A percentile compares a stretch with the other conserved stretches of the same genome.
Conservation (phyloP, 2,329 filamentous ascomycete species). For the Coniochaeta sp. region DNA sequence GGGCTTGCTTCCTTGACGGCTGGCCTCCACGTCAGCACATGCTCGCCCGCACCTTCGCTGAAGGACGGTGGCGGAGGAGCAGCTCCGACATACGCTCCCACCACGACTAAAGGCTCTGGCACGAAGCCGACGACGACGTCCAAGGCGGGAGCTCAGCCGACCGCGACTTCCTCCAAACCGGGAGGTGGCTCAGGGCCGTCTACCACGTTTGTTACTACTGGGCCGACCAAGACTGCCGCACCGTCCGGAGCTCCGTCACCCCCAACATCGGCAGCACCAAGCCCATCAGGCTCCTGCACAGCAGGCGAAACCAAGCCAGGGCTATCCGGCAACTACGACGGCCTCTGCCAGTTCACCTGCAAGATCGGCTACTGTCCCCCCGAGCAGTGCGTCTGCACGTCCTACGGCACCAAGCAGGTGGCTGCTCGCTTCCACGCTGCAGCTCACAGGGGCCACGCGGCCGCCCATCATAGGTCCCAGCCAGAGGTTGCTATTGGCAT, state of each 20-base stretch:
- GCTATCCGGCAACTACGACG: slow-evolving; percentile 9
- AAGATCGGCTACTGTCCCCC: slow-evolving; percentile 12
- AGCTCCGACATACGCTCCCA: not conserved
- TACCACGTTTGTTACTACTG: not conserved
- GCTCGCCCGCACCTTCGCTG: slow-evolving; percentile 12
- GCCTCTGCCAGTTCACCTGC: slow-evolving; percentile 14
- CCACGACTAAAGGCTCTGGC: not conserved
- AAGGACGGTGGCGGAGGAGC: slow-evolving; percentile 6
- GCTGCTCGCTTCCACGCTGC: too few relatives aligned
- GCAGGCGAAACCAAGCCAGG: slow-evolving; percentile 9
- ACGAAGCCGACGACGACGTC: slow-evolving; percentile 15
- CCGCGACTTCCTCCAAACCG: slow-evolving; percentile 11
- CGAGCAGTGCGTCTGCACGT: slow-evolving; percentile 11
- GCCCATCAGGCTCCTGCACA: slow-evolving; percentile 7
- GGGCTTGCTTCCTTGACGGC: slow-evolving; percentile 21
- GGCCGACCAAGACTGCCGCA: not conserved
- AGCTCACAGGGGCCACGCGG: too few relatives aligned
- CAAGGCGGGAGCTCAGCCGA: too few relatives aligned
- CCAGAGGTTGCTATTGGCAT: too few relatives aligned
- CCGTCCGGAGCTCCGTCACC: not conserved
- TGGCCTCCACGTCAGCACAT: slow-evolving; percentile 21
- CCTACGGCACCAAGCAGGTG: too few relatives aligned
- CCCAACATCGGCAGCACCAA: slow-evolving; percentile 4
- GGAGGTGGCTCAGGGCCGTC: not conserved
- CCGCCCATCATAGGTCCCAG: too few relatives aligned